Evolutionary conservation across 1,284 basidiomycete genomes (phyloP), one percentile per base, ranked within the genome.

Genomic region (Sporisorium graminicola): DNA sequence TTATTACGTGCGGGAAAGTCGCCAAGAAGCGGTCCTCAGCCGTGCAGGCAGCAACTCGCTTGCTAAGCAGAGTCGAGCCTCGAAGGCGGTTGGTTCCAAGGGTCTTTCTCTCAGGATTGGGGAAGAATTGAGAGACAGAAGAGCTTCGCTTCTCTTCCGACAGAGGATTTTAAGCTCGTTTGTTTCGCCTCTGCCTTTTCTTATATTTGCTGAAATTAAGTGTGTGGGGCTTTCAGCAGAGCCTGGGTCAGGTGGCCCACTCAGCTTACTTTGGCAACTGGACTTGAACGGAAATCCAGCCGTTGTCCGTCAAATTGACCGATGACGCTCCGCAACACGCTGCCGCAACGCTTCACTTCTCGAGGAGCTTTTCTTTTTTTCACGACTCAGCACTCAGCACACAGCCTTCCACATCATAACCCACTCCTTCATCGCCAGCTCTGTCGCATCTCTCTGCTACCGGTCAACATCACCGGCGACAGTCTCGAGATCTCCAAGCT

Each of bases 271-370:
- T 37, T 61, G 49, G 29, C 29, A 31, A 31, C 42, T 35, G 16
- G 37, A 40, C 27, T 13, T 3, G 16, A 47, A 35, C n/a, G 40
- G n/a, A 43, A 43, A 43, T 43, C 52, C 52, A 58, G 16, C 35
- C 12, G 35, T n/a, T 31, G 29, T 18, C 66, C 66, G 60, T 50
- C 37, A 50, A 70, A 70, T 70, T 70, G 60, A 42, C 67, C 67
- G 67, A 70, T 50, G 40, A 51, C 51, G 24, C 40, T 58, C 60
- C 60, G 59, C 37, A 40, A 40, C 37, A 31, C 57, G 43, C 33
- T 20, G 40, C 42, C 18, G 42, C n/a, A 22, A 47, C 44, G 47
- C 27, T 18, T 16, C 31, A 18, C 42, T n/a, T n/a, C n/a, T n/a
- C n/a, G n/a, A n/a, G n/a, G 54, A 56, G 43, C 27, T 44, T 55